Base-by-base conservation (phyloP, 202 grass and related monocot species). In the Cymbopogon flexuosus region DNA sequence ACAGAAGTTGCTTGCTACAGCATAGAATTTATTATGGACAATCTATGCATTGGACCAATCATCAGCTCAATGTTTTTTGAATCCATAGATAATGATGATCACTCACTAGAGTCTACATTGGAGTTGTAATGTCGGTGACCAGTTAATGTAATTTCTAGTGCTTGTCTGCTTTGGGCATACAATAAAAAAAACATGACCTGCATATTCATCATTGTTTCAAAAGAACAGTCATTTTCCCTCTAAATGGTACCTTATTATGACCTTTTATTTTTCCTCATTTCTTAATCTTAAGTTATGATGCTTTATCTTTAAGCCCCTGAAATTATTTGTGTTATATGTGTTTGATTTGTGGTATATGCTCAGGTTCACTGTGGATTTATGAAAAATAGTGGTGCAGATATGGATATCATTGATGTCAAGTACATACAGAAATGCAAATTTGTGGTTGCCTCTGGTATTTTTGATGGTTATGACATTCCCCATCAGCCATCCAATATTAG, bases 331-430 rank as follows among this genome's bases (percentile, higher is more conserved):
- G 18, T 71, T 42, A 31, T 3, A 34, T 60, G 42, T 71, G 62
- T 33, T 40, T 88, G 16, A 10, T 39, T 72, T 79, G 21, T 88
- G 35, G 1, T 54, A 47, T 79, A 78, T 85, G 29, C 68, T 65
- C 87, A 95, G 96, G 96, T 99, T 15, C 90, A 99, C 62, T 99
- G 96, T 88, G 96, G 96, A 65, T 99, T 95, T 72, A 87, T 95
- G 61, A 85, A 99, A 81, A 92, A 89, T 66, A 80, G 92, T 13
- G 96, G 96, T 42, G 92, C 90, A 0, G 87, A 93, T 77, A 99
- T 99, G 96, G 90, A 88, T 88, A 87, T 69, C 51, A 40, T 65
- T 16, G 90, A 99, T 84, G 73, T 88, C 12, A 91, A 95, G 31
- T 99, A 93, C 80, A 89, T 87, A 77, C 45, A 83, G 39, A 99